Evolutionary conservation across 2,329 filamentous ascomycete species (phyloP).

Genomic region (Didymella pomorum): DNA sequence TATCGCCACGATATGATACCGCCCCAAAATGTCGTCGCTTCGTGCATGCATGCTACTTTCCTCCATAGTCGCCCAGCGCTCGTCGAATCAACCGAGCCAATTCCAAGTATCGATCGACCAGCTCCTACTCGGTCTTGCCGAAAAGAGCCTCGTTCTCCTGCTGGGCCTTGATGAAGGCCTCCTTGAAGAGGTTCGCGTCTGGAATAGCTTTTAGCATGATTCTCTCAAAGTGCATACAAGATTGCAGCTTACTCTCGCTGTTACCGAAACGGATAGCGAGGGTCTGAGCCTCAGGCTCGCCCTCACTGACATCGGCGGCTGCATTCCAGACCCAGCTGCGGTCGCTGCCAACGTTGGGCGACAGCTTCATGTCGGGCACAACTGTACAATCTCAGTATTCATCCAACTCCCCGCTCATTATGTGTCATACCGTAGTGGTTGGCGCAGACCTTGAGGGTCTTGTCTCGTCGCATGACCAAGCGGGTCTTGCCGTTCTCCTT

Average conservation of each 20-base stretch:
- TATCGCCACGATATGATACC: constrained; percentile 43
- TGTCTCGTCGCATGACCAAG: constrained; percentile 98
- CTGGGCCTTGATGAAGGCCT: constrained; percentile 95
- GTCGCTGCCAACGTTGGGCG: constrained; percentile 96
- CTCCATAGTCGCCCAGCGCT: constrained; percentile 11
- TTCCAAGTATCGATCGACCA: too few species aligned
- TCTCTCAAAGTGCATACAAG: background rate
- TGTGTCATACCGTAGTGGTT: constrained; percentile 91
- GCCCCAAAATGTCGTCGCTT: constrained; percentile 41
- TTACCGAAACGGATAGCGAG: constrained; percentile 98
- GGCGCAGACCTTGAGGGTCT: constrained; percentile 99
- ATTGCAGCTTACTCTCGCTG: constrained; percentile 77
- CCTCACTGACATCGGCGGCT: constrained; percentile 96
- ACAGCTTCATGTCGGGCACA: constrained; percentile 98
- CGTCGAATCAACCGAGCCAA: constrained; percentile 3
- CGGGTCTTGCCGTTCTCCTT: constrained; percentile 98
- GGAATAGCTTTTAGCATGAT: constrained; percentile 5
- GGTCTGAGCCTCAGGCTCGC: constrained; percentile 94
- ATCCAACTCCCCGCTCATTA: constrained; percentile 11
- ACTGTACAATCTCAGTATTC: constrained; percentile 62
- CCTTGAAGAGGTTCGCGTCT: constrained; percentile 98
- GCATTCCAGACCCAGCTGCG: constrained; percentile 99
- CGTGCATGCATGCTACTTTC: constrained; percentile 31
- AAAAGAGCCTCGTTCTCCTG: constrained; percentile 94
- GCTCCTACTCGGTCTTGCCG: constrained; percentile 56